Evolutionary conservation across 805 yeast genomes (phyloP).

Genomic region (Candida nemodendra): DNA sequence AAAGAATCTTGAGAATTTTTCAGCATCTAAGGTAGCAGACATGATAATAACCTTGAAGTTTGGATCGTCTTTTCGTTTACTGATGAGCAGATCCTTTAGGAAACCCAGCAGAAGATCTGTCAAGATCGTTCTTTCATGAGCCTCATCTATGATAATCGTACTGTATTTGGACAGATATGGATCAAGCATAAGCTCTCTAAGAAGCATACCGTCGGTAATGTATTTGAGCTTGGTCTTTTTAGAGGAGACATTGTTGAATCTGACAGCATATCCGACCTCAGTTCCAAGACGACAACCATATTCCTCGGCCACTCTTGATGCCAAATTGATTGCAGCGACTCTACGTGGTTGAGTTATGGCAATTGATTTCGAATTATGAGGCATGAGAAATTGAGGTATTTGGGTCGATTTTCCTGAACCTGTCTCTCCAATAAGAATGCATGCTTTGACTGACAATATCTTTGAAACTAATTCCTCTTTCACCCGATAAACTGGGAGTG

Average conservation of each 20-base stretch:
- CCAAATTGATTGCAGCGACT: slow-evolving; percentile 94
- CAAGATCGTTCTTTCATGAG: slow-evolving; percentile 92
- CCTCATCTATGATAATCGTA: slow-evolving; percentile 88
- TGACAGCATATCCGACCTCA: slow-evolving; percentile 88
- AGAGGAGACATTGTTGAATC: slow-evolving; percentile 73
- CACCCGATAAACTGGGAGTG: slow-evolving; percentile 75
- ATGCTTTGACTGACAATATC: slow-evolving; percentile 57
- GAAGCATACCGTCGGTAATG: slow-evolving; percentile 95
- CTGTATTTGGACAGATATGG: slow-evolving; percentile 61
- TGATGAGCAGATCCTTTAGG: slow-evolving; percentile 59
- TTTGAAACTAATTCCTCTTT: slow-evolving; percentile 59
- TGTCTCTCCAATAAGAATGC: slow-evolving; percentile 90
- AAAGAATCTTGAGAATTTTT: slow-evolving; percentile 76
- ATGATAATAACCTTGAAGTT: slow-evolving; percentile 74
- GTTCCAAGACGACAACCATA: slow-evolving; percentile 73
- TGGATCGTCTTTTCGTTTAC: slow-evolving; percentile 43
- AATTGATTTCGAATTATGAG: slow-evolving; percentile 50
- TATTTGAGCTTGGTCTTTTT: slow-evolving; percentile 71
- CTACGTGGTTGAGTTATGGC: slow-evolving; percentile 98
- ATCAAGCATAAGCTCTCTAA: slow-evolving; percentile 86
- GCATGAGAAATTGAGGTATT: slow-evolving; percentile 86
- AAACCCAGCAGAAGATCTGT: slow-evolving; percentile 91
- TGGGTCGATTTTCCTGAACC: slow-evolving; percentile 99
- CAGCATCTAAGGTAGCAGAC: slow-evolving; percentile 98
- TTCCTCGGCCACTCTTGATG: slow-evolving; percentile 90